A percentile compares a stretch with the other conserved stretches of the same genome.
Conservation (phyloP, 768 basidiomycete genomes). For the Mycena galericulata region DNA sequence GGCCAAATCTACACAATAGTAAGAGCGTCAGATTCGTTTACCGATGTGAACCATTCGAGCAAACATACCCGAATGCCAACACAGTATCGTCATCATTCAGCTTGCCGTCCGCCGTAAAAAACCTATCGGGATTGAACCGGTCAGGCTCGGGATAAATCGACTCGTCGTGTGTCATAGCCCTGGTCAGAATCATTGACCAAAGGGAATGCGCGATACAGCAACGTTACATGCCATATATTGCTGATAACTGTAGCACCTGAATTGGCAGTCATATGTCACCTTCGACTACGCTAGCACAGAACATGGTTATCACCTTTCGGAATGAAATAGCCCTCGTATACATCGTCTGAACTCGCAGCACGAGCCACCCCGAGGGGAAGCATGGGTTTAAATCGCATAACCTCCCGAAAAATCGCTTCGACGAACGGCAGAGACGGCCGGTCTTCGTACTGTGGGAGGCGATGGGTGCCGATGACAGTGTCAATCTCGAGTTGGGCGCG, state of each 20-base stretch:
- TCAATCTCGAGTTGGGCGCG: conserved; percentile 47
- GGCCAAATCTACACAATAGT: conserved; percentile 16
- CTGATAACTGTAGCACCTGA: conserved; percentile 41
- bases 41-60: background rate
- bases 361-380: conserved; percentile 32
- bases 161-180: conserved; percentile 44
- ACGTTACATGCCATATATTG: conserved; percentile 56
- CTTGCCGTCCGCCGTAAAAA: conserved; percentile 34
- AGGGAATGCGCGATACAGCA: background rate
- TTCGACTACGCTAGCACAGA: background rate
- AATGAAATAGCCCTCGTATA: conserved; percentile 47
- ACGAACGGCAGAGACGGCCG: conserved; percentile 29
- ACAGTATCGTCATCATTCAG: conserved; percentile 18
- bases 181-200: background rate
- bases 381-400: conserved; percentile 32
- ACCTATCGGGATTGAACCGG: conserved; percentile 44
- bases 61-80: conserved; percentile 22
- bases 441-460: conserved; percentile 46
- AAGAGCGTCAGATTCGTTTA: background rate
- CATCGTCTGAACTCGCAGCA: conserved; percentile 41
- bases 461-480: conserved; percentile 40
- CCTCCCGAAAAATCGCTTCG: conserved; percentile 33
- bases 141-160: conserved; percentile 43
- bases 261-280: background rate
- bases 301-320: conserved; percentile 42